These are phyloP conservation scores for Pezicula neosporulosa DNA, from an alignment of 2,329 filamentous ascomycete genomes.

Conservation along the genomic window DNA sequence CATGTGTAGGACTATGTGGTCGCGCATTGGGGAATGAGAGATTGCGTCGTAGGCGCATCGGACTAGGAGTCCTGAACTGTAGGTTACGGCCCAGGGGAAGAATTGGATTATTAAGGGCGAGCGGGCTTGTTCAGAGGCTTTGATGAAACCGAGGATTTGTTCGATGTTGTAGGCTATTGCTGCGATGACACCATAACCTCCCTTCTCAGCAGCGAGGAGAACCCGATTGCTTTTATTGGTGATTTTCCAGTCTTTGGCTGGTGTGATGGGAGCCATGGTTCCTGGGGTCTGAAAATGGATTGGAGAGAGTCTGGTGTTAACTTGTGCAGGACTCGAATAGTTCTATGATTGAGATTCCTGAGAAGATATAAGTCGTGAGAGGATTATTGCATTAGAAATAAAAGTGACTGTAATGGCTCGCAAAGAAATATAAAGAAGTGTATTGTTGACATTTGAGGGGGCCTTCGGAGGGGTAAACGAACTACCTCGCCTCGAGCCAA, in stretches of 20 bases:
- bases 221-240: slow-evolving; percentile 30
- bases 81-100: slow-evolving; percentile 66
- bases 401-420: too few relatives aligned
- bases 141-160: slow-evolving; percentile 62
- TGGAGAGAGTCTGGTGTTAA: too few relatives aligned
- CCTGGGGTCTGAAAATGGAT: too few relatives aligned
- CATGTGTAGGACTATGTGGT: slow-evolving; percentile 46
- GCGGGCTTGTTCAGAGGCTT: slow-evolving; percentile 60
- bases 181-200: slow-evolving; percentile 48
- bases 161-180: slow-evolving; percentile 63
- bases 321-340: too few relatives aligned
- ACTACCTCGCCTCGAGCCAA: too few relatives aligned
- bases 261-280: not conserved
- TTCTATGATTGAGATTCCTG: too few relatives aligned
- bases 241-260: not conserved
- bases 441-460: too few relatives aligned
- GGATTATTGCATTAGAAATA: too few relatives aligned
- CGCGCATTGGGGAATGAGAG: slow-evolving; percentile 2
- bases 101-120: slow-evolving; percentile 65
- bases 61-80: slow-evolving; percentile 48
- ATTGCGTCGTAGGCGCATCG: slow-evolving; percentile 39
- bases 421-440: too few relatives aligned
- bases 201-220: slow-evolving; percentile 45
- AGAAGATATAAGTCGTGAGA: too few relatives aligned
- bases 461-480: too few relatives aligned